These are phyloP conservation scores for Bacterosira constricta DNA, from an alignment of 108 stramenopile species.

Conservation along the genomic window DNA sequence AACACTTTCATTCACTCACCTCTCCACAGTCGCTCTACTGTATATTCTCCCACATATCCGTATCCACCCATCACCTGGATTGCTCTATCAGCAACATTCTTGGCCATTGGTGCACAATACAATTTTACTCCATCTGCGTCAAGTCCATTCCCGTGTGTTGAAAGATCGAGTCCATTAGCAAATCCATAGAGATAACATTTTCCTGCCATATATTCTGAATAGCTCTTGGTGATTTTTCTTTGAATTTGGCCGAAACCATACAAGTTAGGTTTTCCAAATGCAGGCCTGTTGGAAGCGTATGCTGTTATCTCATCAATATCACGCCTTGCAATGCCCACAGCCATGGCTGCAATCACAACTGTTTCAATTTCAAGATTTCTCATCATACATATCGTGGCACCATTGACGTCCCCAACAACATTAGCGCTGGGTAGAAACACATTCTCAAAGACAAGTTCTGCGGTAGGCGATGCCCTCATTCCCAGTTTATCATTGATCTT, in stretches of 20 bases:
- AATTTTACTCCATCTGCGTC: constrained; percentile 99
- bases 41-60: constrained; percentile 98
- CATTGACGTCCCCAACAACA: constrained; percentile 91
- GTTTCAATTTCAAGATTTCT: constrained; percentile 98
- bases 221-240: constrained; percentile 89
- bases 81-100: constrained; percentile 95
- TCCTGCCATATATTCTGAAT: constrained; percentile 98
- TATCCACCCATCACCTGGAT: constrained; percentile 98
- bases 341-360: constrained; percentile 96
- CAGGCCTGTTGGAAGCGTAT: constrained; percentile 88
- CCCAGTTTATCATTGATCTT: constrained; percentile 96
- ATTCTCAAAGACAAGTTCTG: constrained; percentile 98
- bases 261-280: constrained; percentile 89
- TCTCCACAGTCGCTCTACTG: constrained; percentile 96
- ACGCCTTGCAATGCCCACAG: constrained; percentile 91
- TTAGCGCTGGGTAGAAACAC: constrained; percentile 84
- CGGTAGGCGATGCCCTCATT: constrained; percentile 91
- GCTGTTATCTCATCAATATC: constrained; percentile 92
- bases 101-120: constrained; percentile 95
- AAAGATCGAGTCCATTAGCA: constrained; percentile 85
- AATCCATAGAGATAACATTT: constrained; percentile 91
- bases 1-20: too few species aligned
- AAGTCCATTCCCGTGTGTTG: constrained; percentile 77
- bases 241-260: constrained; percentile 96
- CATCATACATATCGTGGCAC: constrained; percentile 98